phyloP scores from a whole-genome alignment of 345 rosid species.

The Reutealis trisperma region DNA sequence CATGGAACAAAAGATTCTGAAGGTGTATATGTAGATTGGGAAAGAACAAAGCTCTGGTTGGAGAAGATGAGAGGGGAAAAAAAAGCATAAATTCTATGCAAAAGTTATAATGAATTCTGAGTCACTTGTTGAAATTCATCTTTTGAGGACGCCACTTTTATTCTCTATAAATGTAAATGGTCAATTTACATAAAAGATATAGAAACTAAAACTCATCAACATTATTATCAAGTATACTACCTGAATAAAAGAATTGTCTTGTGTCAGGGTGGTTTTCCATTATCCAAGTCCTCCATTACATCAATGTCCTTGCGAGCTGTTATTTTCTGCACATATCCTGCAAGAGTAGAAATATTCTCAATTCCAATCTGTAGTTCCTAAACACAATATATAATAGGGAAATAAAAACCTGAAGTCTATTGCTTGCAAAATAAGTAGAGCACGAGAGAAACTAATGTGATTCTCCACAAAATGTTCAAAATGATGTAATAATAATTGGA shows the following conservation, averaged over 20 bases:
- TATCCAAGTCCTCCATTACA: constrained; percentile 81
- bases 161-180: constrained; percentile 13
- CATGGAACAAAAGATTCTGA: constrained; percentile 25
- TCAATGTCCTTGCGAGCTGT: constrained; percentile 84
- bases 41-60: constrained; percentile 14
- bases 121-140: constrained; percentile 13
- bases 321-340: constrained; percentile 95
- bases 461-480: not conserved
- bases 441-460: not conserved
- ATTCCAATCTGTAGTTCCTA: not conserved
- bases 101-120: constrained; percentile 29
- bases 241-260: not conserved
- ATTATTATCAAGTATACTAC: constrained; percentile 11
- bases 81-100: constrained; percentile 37
- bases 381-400: not conserved
- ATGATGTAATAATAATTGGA: not conserved
- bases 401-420: not conserved
- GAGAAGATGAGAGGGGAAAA: not conserved
- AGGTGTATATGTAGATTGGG: not conserved
- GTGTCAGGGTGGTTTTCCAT: constrained; percentile 64
- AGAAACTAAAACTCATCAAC: constrained; percentile 25
- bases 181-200: constrained; percentile 8
- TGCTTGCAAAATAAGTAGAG: not conserved
- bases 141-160: constrained; percentile 10
- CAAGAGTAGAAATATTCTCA: constrained; percentile 13